These are phyloP conservation scores for Colletotrichum plurivorum DNA, from an alignment of 2,329 filamentous ascomycete genomes.

Conservation along the genomic window DNA sequence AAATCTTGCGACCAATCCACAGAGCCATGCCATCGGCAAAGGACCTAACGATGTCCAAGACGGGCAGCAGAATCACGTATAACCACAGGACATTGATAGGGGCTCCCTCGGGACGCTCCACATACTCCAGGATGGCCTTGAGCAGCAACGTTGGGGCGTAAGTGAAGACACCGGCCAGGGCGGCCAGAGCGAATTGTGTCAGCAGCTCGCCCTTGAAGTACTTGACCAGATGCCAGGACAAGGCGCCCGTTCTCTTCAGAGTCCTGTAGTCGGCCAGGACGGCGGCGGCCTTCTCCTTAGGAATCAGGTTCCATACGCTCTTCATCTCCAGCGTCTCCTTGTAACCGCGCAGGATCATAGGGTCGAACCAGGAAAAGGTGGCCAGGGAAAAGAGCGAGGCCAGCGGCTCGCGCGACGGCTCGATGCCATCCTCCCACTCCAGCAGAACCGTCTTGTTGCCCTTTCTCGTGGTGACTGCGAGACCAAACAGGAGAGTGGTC, in stretches of 20 bases:
- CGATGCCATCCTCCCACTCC: constrained; percentile 89
- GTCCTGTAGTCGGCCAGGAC: constrained; percentile 89
- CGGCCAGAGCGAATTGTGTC: constrained; percentile 84
- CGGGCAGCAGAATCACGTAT: constrained; percentile 90
- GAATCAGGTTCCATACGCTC: constrained; percentile 92
- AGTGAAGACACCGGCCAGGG: constrained; percentile 84
- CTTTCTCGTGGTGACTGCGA: constrained; percentile 87
- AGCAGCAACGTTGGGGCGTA: constrained; percentile 94
- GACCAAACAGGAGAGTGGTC: constrained; percentile 79
- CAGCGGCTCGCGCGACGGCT: constrained; percentile 88
- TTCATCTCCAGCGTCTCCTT: constrained; percentile 84
- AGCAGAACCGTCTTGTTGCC: constrained; percentile 91
- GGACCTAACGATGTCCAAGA: constrained; percentile 85
- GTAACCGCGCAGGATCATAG: constrained; percentile 91
- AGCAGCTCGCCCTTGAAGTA: constrained; percentile 86
- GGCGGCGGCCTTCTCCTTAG: constrained; percentile 87
- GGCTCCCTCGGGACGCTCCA: constrained; percentile 83
- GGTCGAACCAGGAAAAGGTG: constrained; percentile 92
- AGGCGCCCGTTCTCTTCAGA: constrained; percentile 82
- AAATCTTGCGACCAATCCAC: constrained; percentile 95
- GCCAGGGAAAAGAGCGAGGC: constrained; percentile 90
- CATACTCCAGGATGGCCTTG: constrained; percentile 91
- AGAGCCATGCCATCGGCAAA: constrained; percentile 88
- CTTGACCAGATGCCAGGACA: constrained; percentile 85
- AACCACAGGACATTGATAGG: constrained; percentile 95